Base-by-base conservation (phyloP, 305 asterid genomes). In the Fraxinus greggii region DNA sequence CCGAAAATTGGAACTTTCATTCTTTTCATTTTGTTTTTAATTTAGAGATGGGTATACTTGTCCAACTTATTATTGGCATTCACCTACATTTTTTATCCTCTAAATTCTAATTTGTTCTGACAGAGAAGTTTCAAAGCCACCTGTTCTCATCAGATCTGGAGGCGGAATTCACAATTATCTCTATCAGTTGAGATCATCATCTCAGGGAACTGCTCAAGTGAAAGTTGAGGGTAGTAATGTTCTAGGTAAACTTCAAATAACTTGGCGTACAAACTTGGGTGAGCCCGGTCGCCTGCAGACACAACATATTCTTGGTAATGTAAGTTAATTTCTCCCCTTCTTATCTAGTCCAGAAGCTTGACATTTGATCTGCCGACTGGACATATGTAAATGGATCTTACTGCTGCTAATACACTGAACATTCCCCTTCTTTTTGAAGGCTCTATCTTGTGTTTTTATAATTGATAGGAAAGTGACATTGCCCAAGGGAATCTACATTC, bases 251-350 rank as follows among this genome's bases (percentile, higher is more conserved):
- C 91, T 94, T 87, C 99, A 94, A 94, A 94, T 96, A 84, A 94
- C 98, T 83, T 96, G 99, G 99, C 97, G 97, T 5, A 96, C 99
- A 78, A 96, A 96, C 87, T 89, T 96, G 91, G 99, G 99, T 76
- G 99, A 94, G 89, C 99, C 99, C 78, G 99, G 99, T 78, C 97
- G 98, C 80, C 87, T 96, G 86, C 99, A 96, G 89, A 96, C 99
- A 35, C 99, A 96, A 83, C 92, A 96, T 70, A 96, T 96, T 84
- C 93, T 96, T 86, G 98, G 99, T 79, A 96, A 89, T 86, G 99
- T 96, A 93, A 94, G 98, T 91, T 76, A 83, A 83, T 23, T 78
- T 78, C 77, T 31, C 69, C 72, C 19, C 85, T 78, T 79, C 78
- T 76, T 78, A 59, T 81, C 75, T 77, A 65, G 79, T 76, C 79